These are phyloP conservation scores for Bauhinia variegata DNA, from an alignment of 306 rosid species.

Conservation along the genomic window DNA sequence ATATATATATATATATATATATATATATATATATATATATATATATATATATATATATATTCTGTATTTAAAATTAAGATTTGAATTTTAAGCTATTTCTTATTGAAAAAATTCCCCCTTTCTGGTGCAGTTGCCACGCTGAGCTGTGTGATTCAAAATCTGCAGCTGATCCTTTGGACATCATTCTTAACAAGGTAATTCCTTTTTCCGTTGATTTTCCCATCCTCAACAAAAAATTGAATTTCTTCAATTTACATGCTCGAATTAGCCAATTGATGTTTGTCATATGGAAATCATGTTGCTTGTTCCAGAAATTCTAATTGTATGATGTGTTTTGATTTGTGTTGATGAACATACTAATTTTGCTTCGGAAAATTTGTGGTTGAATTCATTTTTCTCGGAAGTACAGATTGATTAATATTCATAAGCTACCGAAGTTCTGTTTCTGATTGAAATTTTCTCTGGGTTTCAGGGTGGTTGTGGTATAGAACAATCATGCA, in stretches of 20 bases:
- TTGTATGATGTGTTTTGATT: no score
- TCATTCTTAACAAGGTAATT: slow-evolving; percentile 70
- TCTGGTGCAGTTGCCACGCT: slow-evolving; percentile 63
- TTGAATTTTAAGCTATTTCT: neutral
- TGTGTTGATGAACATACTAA: no score
- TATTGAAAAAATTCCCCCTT: neutral
- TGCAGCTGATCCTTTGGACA: slow-evolving; percentile 65
- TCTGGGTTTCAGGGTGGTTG: slow-evolving; percentile 56
- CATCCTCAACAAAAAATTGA: neutral
- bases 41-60: no score
- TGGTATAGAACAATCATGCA: slow-evolving; percentile 58
- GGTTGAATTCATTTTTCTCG: no score
- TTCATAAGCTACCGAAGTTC: neutral
- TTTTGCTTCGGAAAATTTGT: no score
- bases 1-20: no score
- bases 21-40: no score
- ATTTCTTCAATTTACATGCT: no score
- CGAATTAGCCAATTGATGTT: no score
- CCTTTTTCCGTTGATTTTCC: neutral
- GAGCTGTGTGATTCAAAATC: slow-evolving; percentile 65
- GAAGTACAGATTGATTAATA: no score
- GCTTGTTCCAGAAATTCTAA: no score
- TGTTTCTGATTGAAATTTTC: slow-evolving; percentile 13
- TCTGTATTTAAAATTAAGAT: neutral
- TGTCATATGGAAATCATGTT: no score